Conservation (phyloP, 495 filamentous ascomycete species). For the Cenococcum geophilum region DNA sequence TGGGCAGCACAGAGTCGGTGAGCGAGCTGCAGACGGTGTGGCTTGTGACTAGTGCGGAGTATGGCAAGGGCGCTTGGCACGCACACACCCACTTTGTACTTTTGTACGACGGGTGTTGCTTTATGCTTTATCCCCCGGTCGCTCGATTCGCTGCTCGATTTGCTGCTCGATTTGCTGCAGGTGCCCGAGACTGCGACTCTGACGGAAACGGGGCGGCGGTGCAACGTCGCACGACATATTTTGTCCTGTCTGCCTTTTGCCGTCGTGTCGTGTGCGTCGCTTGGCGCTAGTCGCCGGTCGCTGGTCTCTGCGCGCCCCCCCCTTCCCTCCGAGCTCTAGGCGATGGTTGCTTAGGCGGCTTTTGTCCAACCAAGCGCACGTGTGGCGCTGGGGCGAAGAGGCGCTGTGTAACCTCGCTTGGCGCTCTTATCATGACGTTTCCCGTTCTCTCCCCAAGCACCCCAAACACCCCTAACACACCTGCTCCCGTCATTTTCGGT, state of each 20-base stretch:
- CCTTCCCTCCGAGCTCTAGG: no score
- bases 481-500: not conserved
- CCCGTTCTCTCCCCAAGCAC: not conserved
- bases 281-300: no score
- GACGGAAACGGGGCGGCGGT: not conserved
- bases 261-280: not conserved
- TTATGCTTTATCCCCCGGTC: conserved; percentile 22
- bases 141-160: conserved; percentile 3
- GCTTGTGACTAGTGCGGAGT: not conserved
- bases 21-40: not conserved
- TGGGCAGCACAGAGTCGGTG: conserved; percentile 7
- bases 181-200: not conserved
- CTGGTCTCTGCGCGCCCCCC: no score
- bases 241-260: not conserved
- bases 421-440: conserved; percentile 3
- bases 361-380: not conserved
- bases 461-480: not conserved
- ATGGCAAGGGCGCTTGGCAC: not conserved
- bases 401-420: conserved; percentile 5
- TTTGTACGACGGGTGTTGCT: conserved; percentile 28
- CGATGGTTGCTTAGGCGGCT: no score
- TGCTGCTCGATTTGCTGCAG: conserved; percentile 1
- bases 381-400: conserved; percentile 1
- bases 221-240: conserved; percentile 16
- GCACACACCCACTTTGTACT: not conserved